Conservation (phyloP, 2,329 filamentous ascomycete species). For the Diaporthe nobilis region DNA sequence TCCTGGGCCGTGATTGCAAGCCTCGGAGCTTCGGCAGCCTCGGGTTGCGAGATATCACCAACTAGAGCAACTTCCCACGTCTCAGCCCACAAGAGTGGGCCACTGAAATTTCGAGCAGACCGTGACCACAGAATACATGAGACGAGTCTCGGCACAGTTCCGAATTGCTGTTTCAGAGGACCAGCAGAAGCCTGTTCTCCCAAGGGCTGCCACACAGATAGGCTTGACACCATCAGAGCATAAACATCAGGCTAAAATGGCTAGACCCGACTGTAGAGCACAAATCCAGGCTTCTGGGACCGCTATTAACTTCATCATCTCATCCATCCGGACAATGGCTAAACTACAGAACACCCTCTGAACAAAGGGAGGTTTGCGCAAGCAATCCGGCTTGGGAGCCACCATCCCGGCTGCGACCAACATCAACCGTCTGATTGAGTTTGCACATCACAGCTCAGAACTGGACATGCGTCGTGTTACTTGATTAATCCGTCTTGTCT, state of each 20-base stretch:
- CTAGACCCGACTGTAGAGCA: no score
- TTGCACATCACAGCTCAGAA: neutral
- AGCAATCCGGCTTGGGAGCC: neutral
- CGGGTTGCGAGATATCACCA: neutral
- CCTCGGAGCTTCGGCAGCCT: neutral
- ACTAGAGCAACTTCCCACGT: neutral
- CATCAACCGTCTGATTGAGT: no score
- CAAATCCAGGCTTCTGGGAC: neutral
- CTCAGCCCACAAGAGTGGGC: neutral
- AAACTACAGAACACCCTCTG: neutral
- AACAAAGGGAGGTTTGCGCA: neutral
- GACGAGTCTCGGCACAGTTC: neutral
- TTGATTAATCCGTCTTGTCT: neutral
- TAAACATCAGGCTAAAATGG: neutral
- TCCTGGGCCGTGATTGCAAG: neutral
- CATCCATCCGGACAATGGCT: neutral
- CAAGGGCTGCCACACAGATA: neutral
- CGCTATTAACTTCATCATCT: neutral
- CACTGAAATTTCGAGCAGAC: neutral
- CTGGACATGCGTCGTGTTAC: neutral
- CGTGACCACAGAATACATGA: neutral
- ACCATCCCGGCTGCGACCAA: neutral
- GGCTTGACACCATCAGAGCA: neutral
- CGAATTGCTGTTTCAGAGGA: neutral
- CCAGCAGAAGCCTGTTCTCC: neutral